Conservation (phyloP, 2,329 filamentous ascomycete genomes). For the Fusarium globosum region DNA sequence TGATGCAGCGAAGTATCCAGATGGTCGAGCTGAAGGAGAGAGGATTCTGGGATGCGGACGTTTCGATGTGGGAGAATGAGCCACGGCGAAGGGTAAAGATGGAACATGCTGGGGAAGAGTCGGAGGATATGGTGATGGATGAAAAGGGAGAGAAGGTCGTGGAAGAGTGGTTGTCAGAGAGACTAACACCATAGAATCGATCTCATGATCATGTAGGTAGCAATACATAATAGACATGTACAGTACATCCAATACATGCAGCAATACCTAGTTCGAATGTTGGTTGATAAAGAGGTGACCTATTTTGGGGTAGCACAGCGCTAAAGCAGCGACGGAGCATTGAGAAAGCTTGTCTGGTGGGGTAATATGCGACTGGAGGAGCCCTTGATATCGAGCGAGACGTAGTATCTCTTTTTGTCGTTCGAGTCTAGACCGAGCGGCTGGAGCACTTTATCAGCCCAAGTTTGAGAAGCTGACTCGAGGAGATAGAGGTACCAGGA, state of each 20-base stretch:
- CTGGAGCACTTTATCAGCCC: not conserved
- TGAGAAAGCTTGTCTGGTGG: slow-evolving; percentile 42
- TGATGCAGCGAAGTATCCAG: slow-evolving; percentile 63
- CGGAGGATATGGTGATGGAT: slow-evolving; percentile 41
- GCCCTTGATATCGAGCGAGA: not conserved
- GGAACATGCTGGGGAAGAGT: slow-evolving; percentile 51
- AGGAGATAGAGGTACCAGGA: not conserved
- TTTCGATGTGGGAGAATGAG: slow-evolving; percentile 49
- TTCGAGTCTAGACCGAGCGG: slow-evolving; percentile 9
- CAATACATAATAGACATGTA: not conserved
- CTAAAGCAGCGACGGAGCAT: slow-evolving; percentile 30
- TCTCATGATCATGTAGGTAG: not conserved
- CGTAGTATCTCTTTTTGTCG: not conserved
- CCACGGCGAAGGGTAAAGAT: slow-evolving; percentile 53
- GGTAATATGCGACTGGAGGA: slow-evolving; percentile 1
- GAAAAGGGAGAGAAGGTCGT: slow-evolving; percentile 43
- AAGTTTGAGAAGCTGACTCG: slow-evolving; percentile 1
- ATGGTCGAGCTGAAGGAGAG: slow-evolving; percentile 58
- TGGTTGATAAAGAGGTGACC: not conserved
- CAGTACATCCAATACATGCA: not conserved
- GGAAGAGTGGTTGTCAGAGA: slow-evolving; percentile 48
- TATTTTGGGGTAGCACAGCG: slow-evolving; percentile 8
- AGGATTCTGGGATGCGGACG: slow-evolving; percentile 55
- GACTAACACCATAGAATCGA: slow-evolving; percentile 1
- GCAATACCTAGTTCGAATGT: not conserved